Evolutionary conservation across 2,329 filamentous ascomycete species (phyloP), one percentile per base, ranked within the genome.

Genomic region (Paracoccidioides brasiliensis): DNA sequence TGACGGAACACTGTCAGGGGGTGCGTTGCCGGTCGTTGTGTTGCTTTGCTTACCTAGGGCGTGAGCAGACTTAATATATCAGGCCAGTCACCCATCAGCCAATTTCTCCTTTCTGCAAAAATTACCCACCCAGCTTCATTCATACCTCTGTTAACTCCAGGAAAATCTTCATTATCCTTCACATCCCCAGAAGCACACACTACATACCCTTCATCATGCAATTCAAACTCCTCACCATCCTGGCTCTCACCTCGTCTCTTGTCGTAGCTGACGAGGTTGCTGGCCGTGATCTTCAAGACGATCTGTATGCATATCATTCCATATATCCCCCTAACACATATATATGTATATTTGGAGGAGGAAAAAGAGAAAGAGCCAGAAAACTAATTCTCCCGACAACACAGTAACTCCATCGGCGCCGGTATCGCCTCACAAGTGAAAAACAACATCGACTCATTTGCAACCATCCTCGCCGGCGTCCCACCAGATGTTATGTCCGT

Each of bases 181-280:
- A 33, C 22, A 41, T 5, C 12, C 49, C 14, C 12, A 2, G 42
- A 42, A 12, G 8, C 35, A 7, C 12, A 37, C 46, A 49, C 15
- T 28, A 52, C 12, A 15, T 42, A 3, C 44, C 33, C 10, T 44
- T 52, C 52, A 64, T n/a, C 22, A 64, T 64, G 63, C 59, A 63
- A 56, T 57, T 61, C 60, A 62, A 62, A 54, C 45, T 51, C 9
- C 50, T 62, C 48, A 54, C 61, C 33, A 12, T 63, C 42, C 55
- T 59, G 38, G 60, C 62, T 37, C 53, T 65, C 22, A 58, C 58
- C 48, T 55, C 58, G 51, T 56, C 58, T 22, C 60, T 59, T 38
- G 53, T 59, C 44, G 64, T 60, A 5, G 42, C 50, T 14, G 40
- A 38, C 37, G 45, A 55, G 44, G 33, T 9, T 12, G 46, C 41